Base-by-base conservation (phyloP, 2,329 filamentous ascomycete genomes). In the Penicillium sclerotigenum region DNA sequence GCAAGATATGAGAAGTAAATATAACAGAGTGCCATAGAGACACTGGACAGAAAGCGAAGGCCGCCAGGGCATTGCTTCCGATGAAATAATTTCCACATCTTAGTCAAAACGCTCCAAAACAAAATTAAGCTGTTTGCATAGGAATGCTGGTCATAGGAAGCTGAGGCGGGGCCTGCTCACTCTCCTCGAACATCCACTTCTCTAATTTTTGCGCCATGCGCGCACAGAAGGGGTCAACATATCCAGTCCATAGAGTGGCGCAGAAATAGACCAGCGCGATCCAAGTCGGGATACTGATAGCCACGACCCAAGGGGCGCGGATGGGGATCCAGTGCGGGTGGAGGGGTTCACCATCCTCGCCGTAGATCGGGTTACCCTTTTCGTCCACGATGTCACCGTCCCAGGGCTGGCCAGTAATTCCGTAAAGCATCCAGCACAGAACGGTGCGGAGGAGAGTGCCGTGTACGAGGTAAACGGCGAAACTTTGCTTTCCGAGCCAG, bases 381-480 rank as follows among this genome's bases (percentile, higher is more conserved):
- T 59, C 59, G 34, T 62, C 58, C 14, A 60, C 58, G 4, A 54
- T 41, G 5, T 54, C 52, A 6, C 62, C 71, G 20, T 71, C 66
- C 70, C 75, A 79, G 1, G 77, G 75, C 58, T 78, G 70, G 20
- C 75, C 75, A 41, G 73, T 76, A 55, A 80, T 79, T 29, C 80
- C 80, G 59, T 82, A 83, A 7, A 82, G 74, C 66, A 82, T 76
- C 73, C 81, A 80, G 42, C 76, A 76, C 22, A 80, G 75, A 1
- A 81, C 75, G 2, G 78, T 79, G 28, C 80, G 78, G 42, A 83
- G 67, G 10, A 83, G 73, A 0, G 80, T 82, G 50, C 81, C 81
- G 65, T 83, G 81, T 9, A 78, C 73, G 10, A 83, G 75, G 63
- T 83, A 83, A 6, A 83, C 80, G 28, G 81, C 80, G 56, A 83